phyloP scores from a whole-genome alignment of 2,329 filamentous ascomycete genomes.

The Nectriaceae sp. region DNA sequence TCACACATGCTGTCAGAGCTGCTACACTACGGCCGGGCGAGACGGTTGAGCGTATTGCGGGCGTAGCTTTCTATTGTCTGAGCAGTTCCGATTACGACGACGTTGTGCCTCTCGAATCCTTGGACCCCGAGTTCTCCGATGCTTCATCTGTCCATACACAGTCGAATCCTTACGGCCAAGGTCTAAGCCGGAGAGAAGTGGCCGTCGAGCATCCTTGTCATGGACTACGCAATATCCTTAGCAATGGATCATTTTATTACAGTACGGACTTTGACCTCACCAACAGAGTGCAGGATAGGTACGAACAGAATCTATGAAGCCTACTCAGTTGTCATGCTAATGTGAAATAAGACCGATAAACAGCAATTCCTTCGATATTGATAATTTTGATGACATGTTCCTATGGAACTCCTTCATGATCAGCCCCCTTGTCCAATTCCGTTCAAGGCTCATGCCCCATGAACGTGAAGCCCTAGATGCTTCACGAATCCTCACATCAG shows the following conservation, averaged over 20 bases:
- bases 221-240: conserved; percentile 86
- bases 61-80: conserved; percentile 90
- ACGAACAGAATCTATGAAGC: conserved; percentile 10
- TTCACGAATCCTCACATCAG: conserved; percentile 86
- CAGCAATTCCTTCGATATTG: conserved; percentile 80
- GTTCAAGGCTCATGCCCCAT: conserved; percentile 72
- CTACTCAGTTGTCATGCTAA: conserved; percentile 7
- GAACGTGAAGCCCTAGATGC: conserved; percentile 81
- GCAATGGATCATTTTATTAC: conserved; percentile 96
- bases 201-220: conserved; percentile 84
- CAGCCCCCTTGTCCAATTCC: conserved; percentile 84
- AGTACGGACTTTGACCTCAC: conserved; percentile 98
- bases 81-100: conserved; percentile 86
- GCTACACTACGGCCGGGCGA: conserved; percentile 85
- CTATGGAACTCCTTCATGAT: conserved; percentile 99
- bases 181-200: conserved; percentile 66
- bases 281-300: conserved; percentile 88
- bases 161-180: conserved; percentile 38
- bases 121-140: conserved; percentile 52
- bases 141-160: conserved; percentile 50
- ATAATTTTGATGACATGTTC: conserved; percentile 89
- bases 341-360: conserved; percentile 64
- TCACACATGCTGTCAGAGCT: conserved; percentile 76
- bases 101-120: conserved; percentile 58
- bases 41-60: conserved; percentile 82